Base-by-base conservation (phyloP, 441 rosid species). In the Pelargonium australe region DNA sequence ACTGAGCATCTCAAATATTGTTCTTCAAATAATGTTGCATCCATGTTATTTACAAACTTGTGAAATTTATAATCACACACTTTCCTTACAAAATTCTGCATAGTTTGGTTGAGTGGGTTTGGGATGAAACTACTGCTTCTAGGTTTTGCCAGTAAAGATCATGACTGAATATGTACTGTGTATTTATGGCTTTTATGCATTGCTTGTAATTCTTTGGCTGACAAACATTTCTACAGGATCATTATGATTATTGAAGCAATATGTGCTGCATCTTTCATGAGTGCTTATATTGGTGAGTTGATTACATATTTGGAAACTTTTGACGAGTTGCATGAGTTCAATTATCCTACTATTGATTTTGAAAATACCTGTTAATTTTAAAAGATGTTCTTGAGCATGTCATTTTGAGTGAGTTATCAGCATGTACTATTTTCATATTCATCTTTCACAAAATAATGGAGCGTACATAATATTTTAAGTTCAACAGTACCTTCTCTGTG, bases 221-320 rank as follows among this genome's bases (percentile, higher is more conserved):
- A 44, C 40, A 23, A 19, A 44, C 65, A 64, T 53, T 79, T 76
- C 25, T 86, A 84, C 94, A 94, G 99, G 86, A 89, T 91, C 70
- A 86, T 87, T 67, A 87, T 94, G 94, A 69, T 86, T 76, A 73
- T 82, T 69, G 96, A 94, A 84, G 95, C 91, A 73, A 75, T 91
- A 70, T 86, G 94, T 74, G 91, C 96, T 63, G 89, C 81, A 74
- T 88, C 90, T 73, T 86, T 89, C 78, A 81, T 85, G 89, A 83
- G 91, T 70, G 71, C 89, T 69, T 94, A 94, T 80, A 85, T 94
- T 16, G 96, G 99, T 91, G 80, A 91, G 90, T 75, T 70, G 44
- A 43, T 62, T 16, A 8, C 40, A 40, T 61, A 0, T 1, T 64
- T 49, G n/a, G 20, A 53, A 34, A 57, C 1, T 14, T 67, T 69